phyloP scores from a whole-genome alignment of 2,329 filamentous ascomycete genomes.

The Fusarium sp. region DNA sequence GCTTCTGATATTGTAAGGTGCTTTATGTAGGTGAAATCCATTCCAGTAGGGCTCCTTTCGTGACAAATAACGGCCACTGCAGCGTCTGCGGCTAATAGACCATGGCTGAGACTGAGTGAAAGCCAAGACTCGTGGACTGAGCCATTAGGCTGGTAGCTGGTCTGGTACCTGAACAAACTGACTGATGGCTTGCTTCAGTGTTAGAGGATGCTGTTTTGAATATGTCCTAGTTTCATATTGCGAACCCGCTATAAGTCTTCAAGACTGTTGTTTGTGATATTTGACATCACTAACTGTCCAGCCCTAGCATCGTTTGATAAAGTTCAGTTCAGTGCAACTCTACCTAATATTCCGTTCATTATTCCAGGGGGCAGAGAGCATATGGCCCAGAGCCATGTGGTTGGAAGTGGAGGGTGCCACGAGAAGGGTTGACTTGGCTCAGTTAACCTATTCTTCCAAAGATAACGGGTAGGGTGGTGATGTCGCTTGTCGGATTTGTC shows the following conservation, averaged over 20 bases:
- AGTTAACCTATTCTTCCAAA: not conserved
- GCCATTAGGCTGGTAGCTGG: not conserved
- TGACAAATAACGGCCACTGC: slow-evolving; percentile 19
- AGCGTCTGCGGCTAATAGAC: slow-evolving; percentile 8
- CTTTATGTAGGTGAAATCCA: not conserved
- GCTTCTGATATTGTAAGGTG: slow-evolving; percentile 12
- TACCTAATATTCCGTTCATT: slow-evolving; percentile 18
- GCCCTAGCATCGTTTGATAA: not conserved
- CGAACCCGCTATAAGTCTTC: not conserved
- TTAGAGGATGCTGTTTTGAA: not conserved
- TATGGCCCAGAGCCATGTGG: slow-evolving; percentile 22
- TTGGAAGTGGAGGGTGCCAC: slow-evolving; percentile 30
- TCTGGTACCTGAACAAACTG: not conserved
- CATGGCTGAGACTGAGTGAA: slow-evolving; percentile 9
- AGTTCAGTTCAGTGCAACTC: slow-evolving; percentile 8
- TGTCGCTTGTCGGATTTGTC: slow-evolving; percentile 18
- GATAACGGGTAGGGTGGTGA: slow-evolving; percentile 15
- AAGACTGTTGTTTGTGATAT: not conserved
- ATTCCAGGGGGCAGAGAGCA: slow-evolving; percentile 11
- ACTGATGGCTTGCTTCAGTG: not conserved
- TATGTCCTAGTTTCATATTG: not conserved
- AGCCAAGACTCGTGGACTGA: not conserved
- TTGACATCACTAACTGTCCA: not conserved
- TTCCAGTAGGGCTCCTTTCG: slow-evolving; percentile 5
- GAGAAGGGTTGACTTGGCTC: slow-evolving; percentile 5